phyloP scores from a whole-genome alignment of 306 rosid genomes.

The Benincasa hispida region DNA sequence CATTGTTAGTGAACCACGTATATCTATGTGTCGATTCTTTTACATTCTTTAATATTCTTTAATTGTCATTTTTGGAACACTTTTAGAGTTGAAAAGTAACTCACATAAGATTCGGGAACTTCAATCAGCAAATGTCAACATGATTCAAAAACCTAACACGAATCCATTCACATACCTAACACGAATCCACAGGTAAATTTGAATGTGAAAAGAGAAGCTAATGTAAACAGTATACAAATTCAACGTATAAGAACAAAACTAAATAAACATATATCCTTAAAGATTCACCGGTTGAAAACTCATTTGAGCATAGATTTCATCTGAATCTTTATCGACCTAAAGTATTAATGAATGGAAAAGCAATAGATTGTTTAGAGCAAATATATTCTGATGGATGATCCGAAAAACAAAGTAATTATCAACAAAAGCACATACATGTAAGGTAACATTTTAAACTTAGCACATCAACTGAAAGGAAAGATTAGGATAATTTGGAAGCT shows the following conservation, averaged over 20 bases:
- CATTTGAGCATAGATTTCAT: conserved; percentile 95
- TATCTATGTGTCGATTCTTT: no score
- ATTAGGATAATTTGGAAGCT: conserved; percentile 87
- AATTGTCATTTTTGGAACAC: no score
- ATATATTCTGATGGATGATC: background rate
- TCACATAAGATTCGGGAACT: background rate
- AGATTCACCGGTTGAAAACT: conserved; percentile 81
- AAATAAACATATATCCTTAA: conserved; percentile 29
- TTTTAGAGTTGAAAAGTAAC: background rate
- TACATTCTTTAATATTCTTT: no score
- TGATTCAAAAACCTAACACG: no score
- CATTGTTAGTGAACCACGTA: no score
- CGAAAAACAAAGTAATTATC: background rate
- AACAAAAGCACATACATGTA: conserved; percentile 46
- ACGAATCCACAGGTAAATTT: background rate
- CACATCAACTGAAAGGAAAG: conserved; percentile 82
- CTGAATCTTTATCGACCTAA: conserved; percentile 93
- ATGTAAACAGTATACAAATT: background rate
- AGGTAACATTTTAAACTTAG: conserved; percentile 72
- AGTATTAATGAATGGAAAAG: background rate
- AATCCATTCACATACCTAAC: no score
- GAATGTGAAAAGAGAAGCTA: background rate
- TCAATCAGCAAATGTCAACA: no score
- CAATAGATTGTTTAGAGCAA: background rate
- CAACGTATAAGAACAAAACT: background rate